Base-by-base conservation (phyloP, 2,329 filamentous ascomycete genomes). In the Pseudogymnoascus sp. region DNA sequence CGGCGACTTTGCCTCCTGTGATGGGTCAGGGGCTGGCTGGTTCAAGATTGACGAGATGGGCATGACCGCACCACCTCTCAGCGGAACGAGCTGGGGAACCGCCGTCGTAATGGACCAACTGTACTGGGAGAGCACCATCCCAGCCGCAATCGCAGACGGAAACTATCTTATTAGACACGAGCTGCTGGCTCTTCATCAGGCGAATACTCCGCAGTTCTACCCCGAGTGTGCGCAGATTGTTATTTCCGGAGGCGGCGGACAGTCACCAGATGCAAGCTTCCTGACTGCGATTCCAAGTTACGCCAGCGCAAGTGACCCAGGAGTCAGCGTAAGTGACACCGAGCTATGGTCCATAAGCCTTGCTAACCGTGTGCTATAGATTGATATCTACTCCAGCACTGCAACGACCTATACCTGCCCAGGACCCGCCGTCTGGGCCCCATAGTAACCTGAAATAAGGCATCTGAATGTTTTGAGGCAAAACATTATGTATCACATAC, bases 1-100 rank as follows among this genome's bases (percentile, higher is more conserved):
- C 2, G 75, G 76, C 37, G 77, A 75, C 60, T 82, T 83, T 71
- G 72, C 72, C 11, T 33, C 75, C 37, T 84, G 81, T 69, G 77
- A 82, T 65, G 82, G 83, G 38, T 79, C 78, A 59, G 77, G 78
- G 31, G 77, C 79, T 68, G 76, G 76, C 62, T 85, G 82, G 82
- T 85, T 84, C 78, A 84, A 84, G 76, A 83, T 85, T 66, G 80
- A 82, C 68, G 77, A 84, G 70, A 76, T 77, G 70, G 82, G 81
- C 37, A 74, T 82, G 64, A 77, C 75, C 37, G 79, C 77, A 4
- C 72, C 75, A 19, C 75, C 75, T 7, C 69, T 81, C 53, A 78
- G 77, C 62, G 75, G 75, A 23, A 76, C 77, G 11, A 76, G 75
- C 66, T 82, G 80, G 80, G 80, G 77, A 13, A 80, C 78, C 0